Conservation (phyloP, 371 early-diverging fungal genomes). For the Mucor piriformis region DNA sequence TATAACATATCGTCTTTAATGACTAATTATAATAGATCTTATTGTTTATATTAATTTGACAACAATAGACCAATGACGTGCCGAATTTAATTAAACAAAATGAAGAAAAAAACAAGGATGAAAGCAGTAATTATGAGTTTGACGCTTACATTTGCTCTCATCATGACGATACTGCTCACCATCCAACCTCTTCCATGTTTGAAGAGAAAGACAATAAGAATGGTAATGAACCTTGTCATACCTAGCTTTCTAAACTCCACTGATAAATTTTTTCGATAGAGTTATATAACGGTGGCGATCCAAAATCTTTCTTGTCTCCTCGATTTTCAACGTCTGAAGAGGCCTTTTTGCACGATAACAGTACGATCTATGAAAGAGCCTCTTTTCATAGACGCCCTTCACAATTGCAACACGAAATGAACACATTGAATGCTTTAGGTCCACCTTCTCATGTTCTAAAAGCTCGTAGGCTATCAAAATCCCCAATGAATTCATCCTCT, state of each 20-base stretch:
- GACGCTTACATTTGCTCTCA: constrained; percentile 1
- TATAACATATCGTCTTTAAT: neutral
- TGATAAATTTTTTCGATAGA: neutral
- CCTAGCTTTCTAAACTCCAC: constrained; percentile 4
- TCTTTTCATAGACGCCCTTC: constrained; percentile 15
- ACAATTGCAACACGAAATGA: constrained; percentile 14
- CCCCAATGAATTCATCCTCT: constrained; percentile 12
- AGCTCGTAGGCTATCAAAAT: constrained; percentile 32
- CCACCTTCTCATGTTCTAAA: constrained; percentile 44
- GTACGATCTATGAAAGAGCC: constrained; percentile 3
- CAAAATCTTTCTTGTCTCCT: neutral
- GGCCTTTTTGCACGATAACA: constrained; percentile 10
- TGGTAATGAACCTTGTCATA: constrained; percentile 10
- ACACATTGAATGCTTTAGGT: constrained; percentile 28
- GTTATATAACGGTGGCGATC: neutral
- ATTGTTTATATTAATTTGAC: constrained; percentile 2
- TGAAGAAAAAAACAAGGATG: neutral
- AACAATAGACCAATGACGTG: constrained; percentile 5
- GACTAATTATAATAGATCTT: neutral
- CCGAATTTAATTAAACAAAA: neutral
- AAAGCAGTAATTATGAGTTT: neutral
- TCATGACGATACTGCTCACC: constrained; percentile 1
- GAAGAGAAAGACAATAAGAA: constrained; percentile 8
- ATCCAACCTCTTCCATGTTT: constrained; percentile 8
- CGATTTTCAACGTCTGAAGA: neutral